phyloP scores from a whole-genome alignment of 495 filamentous ascomycete genomes.

The Talaromyces ruber region DNA sequence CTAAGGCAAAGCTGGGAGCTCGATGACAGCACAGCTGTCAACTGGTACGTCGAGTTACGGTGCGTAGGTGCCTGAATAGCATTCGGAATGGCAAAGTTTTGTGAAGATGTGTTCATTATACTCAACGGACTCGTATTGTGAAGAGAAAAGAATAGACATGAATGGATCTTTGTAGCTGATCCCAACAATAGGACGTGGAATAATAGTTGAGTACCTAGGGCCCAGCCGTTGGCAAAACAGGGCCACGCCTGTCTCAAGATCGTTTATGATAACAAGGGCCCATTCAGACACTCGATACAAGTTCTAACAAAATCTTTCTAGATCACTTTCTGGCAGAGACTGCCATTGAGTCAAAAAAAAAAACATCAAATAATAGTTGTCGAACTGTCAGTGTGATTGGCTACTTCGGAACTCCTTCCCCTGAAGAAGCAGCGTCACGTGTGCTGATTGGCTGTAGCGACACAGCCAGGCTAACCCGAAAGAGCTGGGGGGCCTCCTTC shows the following conservation, averaged over 20 bases:
- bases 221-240: neutral
- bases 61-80: neutral
- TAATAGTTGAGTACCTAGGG: neutral
- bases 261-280: too few species aligned
- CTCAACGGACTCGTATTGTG: neutral
- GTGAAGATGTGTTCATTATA: neutral
- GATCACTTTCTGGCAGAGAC: neutral
- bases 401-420: neutral
- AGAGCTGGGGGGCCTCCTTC: neutral
- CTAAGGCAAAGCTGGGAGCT: too few species aligned
- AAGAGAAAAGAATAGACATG: neutral
- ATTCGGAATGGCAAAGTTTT: neutral
- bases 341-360: neutral
- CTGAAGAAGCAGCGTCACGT: neutral
- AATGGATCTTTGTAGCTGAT: neutral
- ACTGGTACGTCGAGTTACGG: neutral
- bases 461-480: neutral
- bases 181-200: neutral
- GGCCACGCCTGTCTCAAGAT: neutral
- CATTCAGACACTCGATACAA: neutral
- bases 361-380: neutral
- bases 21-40: neutral
- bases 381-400: neutral
- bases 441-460: neutral
- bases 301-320: too few species aligned